Evolutionary conservation across 148 eudicot species (phyloP), one percentile per base, ranked within the genome.

Genomic region (Diospyros kaki): DNA sequence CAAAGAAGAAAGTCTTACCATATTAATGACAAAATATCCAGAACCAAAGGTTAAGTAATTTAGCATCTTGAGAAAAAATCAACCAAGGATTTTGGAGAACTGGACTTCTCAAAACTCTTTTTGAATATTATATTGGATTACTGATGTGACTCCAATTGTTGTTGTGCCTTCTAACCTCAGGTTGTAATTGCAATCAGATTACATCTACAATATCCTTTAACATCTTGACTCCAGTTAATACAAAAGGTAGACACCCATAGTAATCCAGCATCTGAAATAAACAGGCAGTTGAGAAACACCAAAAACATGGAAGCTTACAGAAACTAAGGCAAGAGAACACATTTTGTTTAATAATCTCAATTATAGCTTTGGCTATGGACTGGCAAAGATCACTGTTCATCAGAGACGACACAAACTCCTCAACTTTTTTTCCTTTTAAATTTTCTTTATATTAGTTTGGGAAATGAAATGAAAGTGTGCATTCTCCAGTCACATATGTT

Each of bases 1-100:
- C 40, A 48, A 59, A 45, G 53, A 71, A 58, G 52, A 41, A 42
- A 15, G 38, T 14, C 65, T 28, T 45, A 15, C 28, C 51, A 9
- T 4, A n/a, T 43, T 58, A 11, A 42, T 15, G 4, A 55, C 39
- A 17, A 7, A 71, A 56, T 71, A n/a, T 13, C 5, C 4, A 2
- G 4, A 46, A 58, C 17, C 12, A 42, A 14, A 42, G 18, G 10
- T 44, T n/a, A 17, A 9, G n/a, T 9, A 9, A 45, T 17, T 15
- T 41, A 39, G 73, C 73, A 71, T 71, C 72, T 53, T 12, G 62
- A 50, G 7, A 62, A 44, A 44, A 50, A 53, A 69, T n/a, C 62
- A 14, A 43, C 62, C 74, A 71, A 56, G 13, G 63, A 53, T 55
- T 42, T 12, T 12, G 48, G 39, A 64, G 44, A 48, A 50, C n/a